Evolutionary conservation across 2,329 filamentous ascomycete species (phyloP), one percentile per base, ranked within the genome.

Genomic region (Colletotrichum australisinense): DNA sequence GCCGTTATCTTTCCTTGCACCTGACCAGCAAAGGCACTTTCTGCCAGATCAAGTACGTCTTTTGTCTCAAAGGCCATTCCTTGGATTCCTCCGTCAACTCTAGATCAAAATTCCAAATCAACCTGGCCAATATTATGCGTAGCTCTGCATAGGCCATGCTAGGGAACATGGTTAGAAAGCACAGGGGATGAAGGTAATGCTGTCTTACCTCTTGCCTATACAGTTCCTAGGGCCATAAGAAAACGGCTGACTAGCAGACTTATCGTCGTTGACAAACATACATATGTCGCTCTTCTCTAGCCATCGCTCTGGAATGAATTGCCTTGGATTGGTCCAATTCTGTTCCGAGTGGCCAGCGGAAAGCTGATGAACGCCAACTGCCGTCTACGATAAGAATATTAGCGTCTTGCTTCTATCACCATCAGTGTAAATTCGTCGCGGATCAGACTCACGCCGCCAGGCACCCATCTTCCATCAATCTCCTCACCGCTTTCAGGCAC

Each of bases 201-300:
- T 5, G 32, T 35, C 19, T 77, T 79, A 86, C 85, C 88, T 87
- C 70, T 81, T 81, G 1, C 87, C 88, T 38, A 89, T 80, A 71
- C 87, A 89, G 60, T 87, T 87, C 1, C 87, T 79, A 5, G 87
- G 84, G 0, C 87, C 87, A 3, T 86, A 63, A 7, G 83, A 83
- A 73, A 89, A 88, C 1, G 87, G 85, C 76, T 88, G 84, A 66
- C 86, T 80, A 1, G 81, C 83, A 0, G 84, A 83, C n/a, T 53
- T 72, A 24, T 72, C 64, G 6, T 68, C 64, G 1, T 19, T 42
- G 14, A 6, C 12, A 19, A 63, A 68, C 1, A 24, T 22, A 12
- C 6, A 5, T 4, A 4, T 26, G 49, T 14, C 7, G 16, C 11
- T 22, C 6, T 14, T 55, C 1, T 72, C 64, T 9, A 86, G 67